Base-by-base conservation (phyloP, 495 filamentous ascomycete genomes). In the Penicillium cosmopolitanum region DNA sequence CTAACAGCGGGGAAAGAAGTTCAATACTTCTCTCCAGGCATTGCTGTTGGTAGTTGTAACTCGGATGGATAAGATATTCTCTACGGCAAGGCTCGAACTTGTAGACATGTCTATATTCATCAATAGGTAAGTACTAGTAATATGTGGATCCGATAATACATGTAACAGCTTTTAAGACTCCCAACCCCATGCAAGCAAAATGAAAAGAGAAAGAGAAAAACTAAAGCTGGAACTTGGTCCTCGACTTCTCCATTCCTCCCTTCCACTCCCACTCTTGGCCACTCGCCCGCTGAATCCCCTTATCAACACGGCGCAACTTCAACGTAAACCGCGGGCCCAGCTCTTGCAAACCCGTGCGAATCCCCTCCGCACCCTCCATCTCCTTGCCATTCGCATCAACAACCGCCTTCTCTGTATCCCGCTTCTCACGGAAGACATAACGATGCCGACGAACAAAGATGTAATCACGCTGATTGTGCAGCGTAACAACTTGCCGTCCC, bases 261-360 rank as follows among this genome's bases (percentile, higher is more conserved):
- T 95, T 91, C 94, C 94, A 98, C 69, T 95, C 84, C 93, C 95
- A 98, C 68, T 94, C 90, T 69, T 92, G 91, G 31, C 92, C 92
- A 71, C 85, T 88, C 19, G 81, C 84, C 57, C 87, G 79, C 58
- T 93, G 92, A 46, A 98, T 87, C 1, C 92, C 92, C 78, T 90
- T 93, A 70, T 98, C 93, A 21, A 98, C 87, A 68, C 95, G 85
- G 54, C 96, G 85, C 59, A 98, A 76, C 79, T 96, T 96, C 66
- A 96, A 64, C 1, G 93, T 96, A 68, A 96, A 90, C 34, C 90
- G 75, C 2, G 93, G 93, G 0, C 92, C 92, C 23, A 96, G 71
- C 68, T 96, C 92, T 72, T 96, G 93, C 60, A 96, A 66, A 35
- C 94, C 93, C 23, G 90, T 87, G 21, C 88, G 84, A 47, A 98